These are phyloP conservation scores for Halenospora varia DNA, from an alignment of 495 filamentous ascomycete species.

Conservation along the genomic window DNA sequence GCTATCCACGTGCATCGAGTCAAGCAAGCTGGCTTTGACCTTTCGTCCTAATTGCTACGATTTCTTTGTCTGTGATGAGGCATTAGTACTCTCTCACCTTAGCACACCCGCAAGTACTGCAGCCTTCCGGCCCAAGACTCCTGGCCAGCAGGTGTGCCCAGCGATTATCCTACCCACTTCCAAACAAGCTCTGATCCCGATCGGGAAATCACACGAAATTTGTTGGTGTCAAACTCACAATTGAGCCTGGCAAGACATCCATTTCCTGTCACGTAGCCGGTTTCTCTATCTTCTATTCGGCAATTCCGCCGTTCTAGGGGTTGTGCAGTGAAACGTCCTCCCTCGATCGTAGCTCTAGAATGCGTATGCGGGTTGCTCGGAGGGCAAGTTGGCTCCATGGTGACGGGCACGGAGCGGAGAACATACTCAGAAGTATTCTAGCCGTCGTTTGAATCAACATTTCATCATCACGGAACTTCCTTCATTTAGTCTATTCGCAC, in stretches of 20 bases:
- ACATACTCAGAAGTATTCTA: constrained; percentile 16
- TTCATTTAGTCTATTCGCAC: constrained; percentile 7
- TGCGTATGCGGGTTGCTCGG: constrained; percentile 12
- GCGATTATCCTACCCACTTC: constrained; percentile 18
- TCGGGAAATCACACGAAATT: constrained; percentile 33
- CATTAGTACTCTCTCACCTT: constrained; percentile 9
- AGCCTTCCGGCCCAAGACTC: constrained; percentile 24
- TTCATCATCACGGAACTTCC: constrained; percentile 11
- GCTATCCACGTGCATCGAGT: constrained; percentile 48
- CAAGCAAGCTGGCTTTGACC: constrained; percentile 37
- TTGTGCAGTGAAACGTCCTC: constrained; percentile 35
- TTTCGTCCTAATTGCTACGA: constrained; percentile 15
- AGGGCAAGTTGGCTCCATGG: constrained; percentile 13
- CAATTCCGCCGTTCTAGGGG: constrained; percentile 30
- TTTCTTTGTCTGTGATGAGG: constrained; percentile 22
- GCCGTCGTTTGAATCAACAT: constrained; percentile 16
- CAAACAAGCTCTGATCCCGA: constrained; percentile 43
- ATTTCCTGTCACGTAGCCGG: constrained; percentile 40
- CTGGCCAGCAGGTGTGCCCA: constrained; percentile 21
- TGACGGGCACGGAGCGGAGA: constrained; percentile 22
- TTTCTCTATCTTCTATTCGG: constrained; percentile 38
- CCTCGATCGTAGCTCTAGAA: constrained; percentile 22
- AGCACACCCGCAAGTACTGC: constrained; percentile 21
- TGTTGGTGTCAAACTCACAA: constrained; percentile 47
- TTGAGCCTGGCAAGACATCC: constrained; percentile 35